Conservation (phyloP, 495 filamentous ascomycete species). For the Lentithecium fluviatile region DNA sequence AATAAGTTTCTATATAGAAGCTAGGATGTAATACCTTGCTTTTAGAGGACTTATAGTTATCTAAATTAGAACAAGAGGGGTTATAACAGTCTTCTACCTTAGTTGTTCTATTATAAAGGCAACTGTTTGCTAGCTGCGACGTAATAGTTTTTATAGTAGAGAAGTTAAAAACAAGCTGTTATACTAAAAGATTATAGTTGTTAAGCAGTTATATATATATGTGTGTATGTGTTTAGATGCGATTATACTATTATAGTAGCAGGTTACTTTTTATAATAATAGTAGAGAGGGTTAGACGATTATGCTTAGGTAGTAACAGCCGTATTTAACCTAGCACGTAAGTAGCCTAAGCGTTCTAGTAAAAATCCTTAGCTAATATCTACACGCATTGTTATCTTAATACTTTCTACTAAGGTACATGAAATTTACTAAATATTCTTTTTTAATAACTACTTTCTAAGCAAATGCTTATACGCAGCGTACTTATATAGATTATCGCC, state of each 20-base stretch:
- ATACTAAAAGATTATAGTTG: too few relatives aligned
- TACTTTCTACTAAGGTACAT: too few relatives aligned
- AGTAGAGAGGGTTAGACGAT: background rate
- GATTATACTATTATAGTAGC: background rate
- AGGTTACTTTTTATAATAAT: background rate
- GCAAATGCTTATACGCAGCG: too few relatives aligned
- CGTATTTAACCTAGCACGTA: background rate
- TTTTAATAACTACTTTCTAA: background rate
- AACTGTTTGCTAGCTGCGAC: conserved; percentile 1
- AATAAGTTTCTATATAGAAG: too few relatives aligned
- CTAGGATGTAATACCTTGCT: conserved; percentile 5
- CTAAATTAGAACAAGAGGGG: conserved; percentile 2
- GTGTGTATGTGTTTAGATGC: too few relatives aligned
- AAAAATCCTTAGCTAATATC: background rate
- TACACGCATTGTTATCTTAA: too few relatives aligned
- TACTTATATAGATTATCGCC: too few relatives aligned
- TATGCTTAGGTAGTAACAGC: background rate
- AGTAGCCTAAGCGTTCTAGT: background rate
- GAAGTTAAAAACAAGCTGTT: background rate
- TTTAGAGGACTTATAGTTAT: background rate
- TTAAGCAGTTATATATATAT: too few relatives aligned
- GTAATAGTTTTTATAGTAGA: background rate
- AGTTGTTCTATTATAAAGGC: background rate
- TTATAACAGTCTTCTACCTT: conserved; percentile 6
- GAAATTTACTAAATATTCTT: too few relatives aligned